Evolutionary conservation across 768 basidiomycete genomes (phyloP), one percentile per base, ranked within the genome.

Genomic region (Lentinus brumalis): DNA sequence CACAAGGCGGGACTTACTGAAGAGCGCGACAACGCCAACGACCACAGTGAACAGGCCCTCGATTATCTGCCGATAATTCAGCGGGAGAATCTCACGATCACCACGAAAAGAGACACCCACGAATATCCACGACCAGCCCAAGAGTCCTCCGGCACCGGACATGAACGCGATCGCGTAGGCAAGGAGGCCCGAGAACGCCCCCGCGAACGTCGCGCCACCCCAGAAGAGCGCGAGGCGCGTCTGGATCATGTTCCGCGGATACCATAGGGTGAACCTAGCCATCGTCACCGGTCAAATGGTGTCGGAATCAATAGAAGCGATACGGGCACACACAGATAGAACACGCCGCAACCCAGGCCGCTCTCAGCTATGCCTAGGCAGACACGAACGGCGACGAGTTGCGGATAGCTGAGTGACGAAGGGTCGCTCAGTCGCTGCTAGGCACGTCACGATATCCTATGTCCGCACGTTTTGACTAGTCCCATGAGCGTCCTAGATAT

Each of bases 311-410:
- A 35, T 3, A 26, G 38, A 8, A 8, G 71, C 80, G 35, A 31
- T 5, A 26, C 53, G 41, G 35, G 32, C 4, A 52, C 62, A 47
- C 57, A 88, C 88, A 87, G 90, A 74, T 88, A 91, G 0, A 83
- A 80, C 11, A 90, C 85, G 29, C 88, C 88, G 69, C 35, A 35
- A 1, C 86, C 90, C 7, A 89, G 67, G 3, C 89, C 88, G 5
- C 87, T 85, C 72, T 91, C 89, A 0, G 86, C 81, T 2, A 87
- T 67, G 2, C 89, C 89, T 0, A 90, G 81, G 3, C 30, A 41
- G 10, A 50, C 26, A 5, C 60, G 49, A 11, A 38, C 31, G 15
- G 35, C 60, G 10, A 61, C 39, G 0, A 60, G 38, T 26, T 60
- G 52, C 2, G 35, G 52, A 32, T 54, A 60, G 8, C 59, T 57